Evolutionary conservation across 306 rosid species (phyloP), one percentile per base, ranked within the genome.

Genomic region (Castanospermum australe): DNA sequence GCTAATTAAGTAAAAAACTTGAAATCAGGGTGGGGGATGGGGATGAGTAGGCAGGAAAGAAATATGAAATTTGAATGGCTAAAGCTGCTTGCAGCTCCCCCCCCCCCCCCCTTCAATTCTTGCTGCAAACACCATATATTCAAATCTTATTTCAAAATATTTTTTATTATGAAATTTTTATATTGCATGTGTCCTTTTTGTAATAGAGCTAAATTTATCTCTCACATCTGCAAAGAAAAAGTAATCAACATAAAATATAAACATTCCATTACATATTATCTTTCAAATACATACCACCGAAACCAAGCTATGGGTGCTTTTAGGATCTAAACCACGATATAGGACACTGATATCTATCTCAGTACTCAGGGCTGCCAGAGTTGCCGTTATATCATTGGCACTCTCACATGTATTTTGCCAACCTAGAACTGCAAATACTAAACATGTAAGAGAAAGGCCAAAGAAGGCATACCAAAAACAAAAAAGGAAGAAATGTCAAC

Each of bases 381-480:
- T 93, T 51, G 85, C 88, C 22, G 52, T 85, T 79, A 96, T 96
- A 73, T 91, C 94, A 70, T 90, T 92, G 78, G 83, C 90, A 89
- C 86, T 90, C 86, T 96, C 99, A 48, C 93, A 83, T 35, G 93
- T 91, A 68, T 90, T 93, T 81, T 96, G 99, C 99, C 99, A 96
- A 44, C 99, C 99, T 70, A 96, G 75, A 83, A 96, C 99, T 96
- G 90, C 72, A 88, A 55, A 78, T 63, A 76, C 41, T 62, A 69
- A 81, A 84, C 45, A 72, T 17, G 48, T 57, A 67, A 71, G 77
- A 80, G 41, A 51, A 71, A 69, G 73, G 41, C 70, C 41, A 15
- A 12, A 67, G 22, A 48, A 22, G 45, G 36, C 41, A 45, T 56
- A 38, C 9, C n/a, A n/a, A n/a, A 42, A 13, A 83, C 30, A 42